phyloP scores from a whole-genome alignment of 257 asterid species.

The Plantago elongata region DNA sequence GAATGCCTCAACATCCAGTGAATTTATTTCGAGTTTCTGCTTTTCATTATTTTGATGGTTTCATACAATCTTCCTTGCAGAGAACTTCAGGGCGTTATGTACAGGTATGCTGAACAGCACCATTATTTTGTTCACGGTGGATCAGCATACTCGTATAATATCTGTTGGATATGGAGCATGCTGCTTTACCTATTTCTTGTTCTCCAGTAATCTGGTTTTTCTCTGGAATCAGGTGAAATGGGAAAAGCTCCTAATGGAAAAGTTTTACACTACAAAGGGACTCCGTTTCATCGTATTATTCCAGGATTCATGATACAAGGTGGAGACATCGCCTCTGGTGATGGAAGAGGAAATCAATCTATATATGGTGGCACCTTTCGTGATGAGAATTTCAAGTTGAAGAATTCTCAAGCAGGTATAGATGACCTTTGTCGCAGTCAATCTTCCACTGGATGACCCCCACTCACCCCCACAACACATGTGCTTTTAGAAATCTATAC shows the following conservation, averaged over 20 bases:
- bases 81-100: slow-evolving; percentile 94
- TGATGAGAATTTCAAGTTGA: slow-evolving; percentile 84
- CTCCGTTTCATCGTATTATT: slow-evolving; percentile 87
- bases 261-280: slow-evolving; percentile 84
- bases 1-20: slow-evolving; percentile 7
- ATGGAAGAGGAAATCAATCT: slow-evolving; percentile 83
- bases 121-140: slow-evolving; percentile 3
- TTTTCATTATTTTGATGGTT: slow-evolving; percentile 18
- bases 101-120: slow-evolving; percentile 61
- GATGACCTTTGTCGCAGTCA: not conserved
- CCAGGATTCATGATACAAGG: slow-evolving; percentile 99
- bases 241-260: slow-evolving; percentile 72
- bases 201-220: slow-evolving; percentile 8
- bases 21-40: not conserved
- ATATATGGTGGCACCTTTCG: slow-evolving; percentile 62
- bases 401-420: slow-evolving; percentile 74
- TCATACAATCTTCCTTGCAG: slow-evolving; percentile 42
- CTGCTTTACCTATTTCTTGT: slow-evolving; percentile 8
- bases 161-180: slow-evolving; percentile 6
- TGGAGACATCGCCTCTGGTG: slow-evolving; percentile 73
- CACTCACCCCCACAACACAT: not conserved
- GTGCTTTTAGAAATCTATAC: not conserved
- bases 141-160: not conserved
- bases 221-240: slow-evolving; percentile 61
- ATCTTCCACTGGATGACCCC: not conserved